Conservation (phyloP, 495 filamentous ascomycete species). For the Cryomyces antarcticus region DNA sequence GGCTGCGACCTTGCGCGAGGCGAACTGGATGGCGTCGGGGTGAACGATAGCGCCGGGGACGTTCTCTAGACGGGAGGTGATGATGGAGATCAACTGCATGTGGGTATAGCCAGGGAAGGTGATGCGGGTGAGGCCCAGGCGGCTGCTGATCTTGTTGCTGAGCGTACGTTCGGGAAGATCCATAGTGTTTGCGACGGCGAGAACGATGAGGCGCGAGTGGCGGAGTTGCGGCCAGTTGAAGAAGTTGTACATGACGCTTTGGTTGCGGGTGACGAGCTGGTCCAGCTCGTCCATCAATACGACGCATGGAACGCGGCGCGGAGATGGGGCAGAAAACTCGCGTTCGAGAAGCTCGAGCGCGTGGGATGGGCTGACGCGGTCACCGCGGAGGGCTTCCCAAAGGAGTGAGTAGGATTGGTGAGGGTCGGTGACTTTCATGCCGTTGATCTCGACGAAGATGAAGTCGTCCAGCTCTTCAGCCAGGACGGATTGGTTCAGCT, state of each 20-base stretch:
- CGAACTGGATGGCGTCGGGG: constrained; percentile 87
- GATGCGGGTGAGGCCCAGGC: constrained; percentile 55
- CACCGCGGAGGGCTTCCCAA: constrained; percentile 88
- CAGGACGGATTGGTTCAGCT: constrained; percentile 64
- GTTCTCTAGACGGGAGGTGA: constrained; percentile 67
- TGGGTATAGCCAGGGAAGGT: constrained; percentile 96
- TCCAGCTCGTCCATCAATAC: constrained; percentile 99
- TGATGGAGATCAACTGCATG: constrained; percentile 94
- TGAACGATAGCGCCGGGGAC: constrained; percentile 84
- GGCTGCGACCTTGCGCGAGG: constrained; percentile 85
- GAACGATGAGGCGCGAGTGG: constrained; percentile 80
- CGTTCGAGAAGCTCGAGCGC: constrained; percentile 76
- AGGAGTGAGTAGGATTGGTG: constrained; percentile 90
- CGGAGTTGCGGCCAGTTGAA: constrained; percentile 98
- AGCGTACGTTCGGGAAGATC: constrained; percentile 91
- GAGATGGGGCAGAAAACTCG: constrained; percentile 79
- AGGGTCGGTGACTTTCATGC: constrained; percentile 97
- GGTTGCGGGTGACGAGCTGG: constrained; percentile 91
- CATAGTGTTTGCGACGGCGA: constrained; percentile 98
- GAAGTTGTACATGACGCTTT: constrained; percentile 99
- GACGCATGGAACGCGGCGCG: constrained; percentile 82
- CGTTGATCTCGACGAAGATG: constrained; percentile 98
- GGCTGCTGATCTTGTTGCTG: constrained; percentile 91
- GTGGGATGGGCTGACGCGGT: constrained; percentile 80
- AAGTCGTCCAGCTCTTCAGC: constrained; percentile 95